phyloP scores from a whole-genome alignment of 805 yeast genomes.

The Grigorovia yakushimaensis region DNA sequence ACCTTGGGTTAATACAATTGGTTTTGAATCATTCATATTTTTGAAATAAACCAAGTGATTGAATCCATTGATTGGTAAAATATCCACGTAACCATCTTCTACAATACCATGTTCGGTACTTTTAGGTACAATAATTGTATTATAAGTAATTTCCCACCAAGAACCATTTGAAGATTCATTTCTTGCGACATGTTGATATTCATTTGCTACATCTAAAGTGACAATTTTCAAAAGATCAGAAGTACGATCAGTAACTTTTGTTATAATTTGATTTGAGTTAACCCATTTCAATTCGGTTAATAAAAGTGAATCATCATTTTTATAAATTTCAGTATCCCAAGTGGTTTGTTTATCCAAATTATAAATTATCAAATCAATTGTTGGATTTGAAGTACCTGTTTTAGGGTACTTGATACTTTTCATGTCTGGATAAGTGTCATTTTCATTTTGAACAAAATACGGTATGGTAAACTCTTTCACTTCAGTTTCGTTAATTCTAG shows the following conservation, averaged over 20 bases:
- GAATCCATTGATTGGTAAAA: slow-evolving; percentile 51
- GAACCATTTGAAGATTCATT: slow-evolving; percentile 42
- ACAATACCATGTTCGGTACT: slow-evolving; percentile 34
- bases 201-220: slow-evolving; percentile 37
- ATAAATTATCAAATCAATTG: slow-evolving; percentile 44
- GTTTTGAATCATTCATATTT: slow-evolving; percentile 51
- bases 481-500: slow-evolving; percentile 60
- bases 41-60: slow-evolving; percentile 77
- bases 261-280: slow-evolving; percentile 42
- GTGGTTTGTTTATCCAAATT: slow-evolving; percentile 24
- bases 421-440: slow-evolving; percentile 51
- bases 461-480: slow-evolving; percentile 71
- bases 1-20: slow-evolving; percentile 59
- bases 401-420: slow-evolving; percentile 69
- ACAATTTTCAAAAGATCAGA: slow-evolving; percentile 55
- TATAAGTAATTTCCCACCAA: slow-evolving; percentile 73
- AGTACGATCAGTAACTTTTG: slow-evolving; percentile 53
- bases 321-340: slow-evolving; percentile 17
- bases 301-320: slow-evolving; percentile 37
- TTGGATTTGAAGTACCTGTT: slow-evolving; percentile 71
- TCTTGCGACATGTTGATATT: slow-evolving; percentile 36
- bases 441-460: slow-evolving; percentile 53
- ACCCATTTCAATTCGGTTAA: slow-evolving; percentile 69
- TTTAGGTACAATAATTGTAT: slow-evolving; percentile 48
- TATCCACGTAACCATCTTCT: slow-evolving; percentile 72